These are phyloP conservation scores for Leptodermis oblonga DNA, from an alignment of 257 asterid genomes.

Conservation along the genomic window DNA sequence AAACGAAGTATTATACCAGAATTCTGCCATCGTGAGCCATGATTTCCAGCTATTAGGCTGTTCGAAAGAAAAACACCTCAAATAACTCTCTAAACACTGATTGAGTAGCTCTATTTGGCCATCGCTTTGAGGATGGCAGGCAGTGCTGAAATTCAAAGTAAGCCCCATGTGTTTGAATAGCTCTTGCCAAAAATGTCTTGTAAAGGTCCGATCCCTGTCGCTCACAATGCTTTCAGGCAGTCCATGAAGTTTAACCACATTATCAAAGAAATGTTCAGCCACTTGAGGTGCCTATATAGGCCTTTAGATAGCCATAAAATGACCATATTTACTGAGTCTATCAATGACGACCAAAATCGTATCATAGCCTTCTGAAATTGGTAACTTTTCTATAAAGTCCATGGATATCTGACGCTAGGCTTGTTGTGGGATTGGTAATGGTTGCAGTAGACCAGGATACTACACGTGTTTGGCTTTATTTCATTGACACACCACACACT, in stretches of 20 bases:
- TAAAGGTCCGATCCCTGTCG: too few relatives aligned
- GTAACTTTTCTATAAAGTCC: not conserved
- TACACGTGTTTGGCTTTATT: not conserved
- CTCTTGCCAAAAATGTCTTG: not conserved
- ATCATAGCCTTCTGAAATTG: not conserved
- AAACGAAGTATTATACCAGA: too few relatives aligned
- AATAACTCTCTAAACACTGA: not conserved
- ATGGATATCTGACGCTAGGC: too few relatives aligned
- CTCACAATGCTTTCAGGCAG: not conserved
- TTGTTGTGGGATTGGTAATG: not conserved
- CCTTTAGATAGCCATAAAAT: not conserved
- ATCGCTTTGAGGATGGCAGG: too few relatives aligned
- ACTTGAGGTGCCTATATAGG: not conserved
- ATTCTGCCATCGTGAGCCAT: too few relatives aligned
- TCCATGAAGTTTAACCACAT: not conserved
- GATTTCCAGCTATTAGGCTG: not conserved
- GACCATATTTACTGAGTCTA: not conserved
- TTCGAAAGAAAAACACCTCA: not conserved
- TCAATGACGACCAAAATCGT: not conserved
- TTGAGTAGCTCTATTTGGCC: not conserved
- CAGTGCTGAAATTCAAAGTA: not conserved
- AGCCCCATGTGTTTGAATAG: not conserved
- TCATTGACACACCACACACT: not conserved
- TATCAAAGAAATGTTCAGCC: too few relatives aligned
- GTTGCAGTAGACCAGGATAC: not conserved